Base-by-base conservation (phyloP, 768 basidiomycete species). In the Boletus sensibilis region DNA sequence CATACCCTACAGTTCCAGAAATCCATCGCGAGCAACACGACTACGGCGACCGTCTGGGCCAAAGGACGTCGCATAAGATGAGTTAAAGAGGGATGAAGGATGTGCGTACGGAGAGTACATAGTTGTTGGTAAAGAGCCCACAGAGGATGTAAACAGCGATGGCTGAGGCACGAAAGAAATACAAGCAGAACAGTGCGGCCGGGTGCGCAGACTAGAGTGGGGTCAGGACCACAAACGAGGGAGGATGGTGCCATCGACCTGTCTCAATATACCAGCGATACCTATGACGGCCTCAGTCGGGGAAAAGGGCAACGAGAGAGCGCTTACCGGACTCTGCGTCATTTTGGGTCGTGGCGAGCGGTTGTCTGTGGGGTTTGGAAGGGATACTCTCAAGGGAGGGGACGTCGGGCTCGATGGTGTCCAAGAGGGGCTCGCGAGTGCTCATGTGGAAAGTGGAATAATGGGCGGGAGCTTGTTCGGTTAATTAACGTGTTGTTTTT, bases 1-100 rank as follows among this genome's bases (percentile, higher is more conserved):
- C 83, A 57, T 66, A 94, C 92, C 70, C 94, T 79, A 62, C 92
- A 94, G 65, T 96, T 98, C 97, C 96, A 99, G 72, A 99, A 99
- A 75, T 99, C 97, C 84, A 96, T 89, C 0, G 95, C 90, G 25
- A 99, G 83, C 16, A 99, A 78, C 2, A 98, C 87, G 21, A 98
- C 97, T 0, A 98, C 96, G 10, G 84, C 73, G 4, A 99, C 95
- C 25, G 94, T 96, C 85, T 87, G 65, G 23, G 54, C 29, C 60
- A 49, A 47, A 25, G 25, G 27, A 50, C 41, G 45, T 21, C 18
- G 37, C 23, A 40, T 52, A 41, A 52, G 53, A 49, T 21, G 51
- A 20, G 42, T 10, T 37, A 42, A 35, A 8, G 7, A 42, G 18
- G 42, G 23, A 20, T 6, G 18, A 51, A 51, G 23, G 41, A 34